Evolutionary conservation across 1,284 basidiomycete species (phyloP), one percentile per base, ranked within the genome.

Genomic region (Pseudozyma sp.): DNA sequence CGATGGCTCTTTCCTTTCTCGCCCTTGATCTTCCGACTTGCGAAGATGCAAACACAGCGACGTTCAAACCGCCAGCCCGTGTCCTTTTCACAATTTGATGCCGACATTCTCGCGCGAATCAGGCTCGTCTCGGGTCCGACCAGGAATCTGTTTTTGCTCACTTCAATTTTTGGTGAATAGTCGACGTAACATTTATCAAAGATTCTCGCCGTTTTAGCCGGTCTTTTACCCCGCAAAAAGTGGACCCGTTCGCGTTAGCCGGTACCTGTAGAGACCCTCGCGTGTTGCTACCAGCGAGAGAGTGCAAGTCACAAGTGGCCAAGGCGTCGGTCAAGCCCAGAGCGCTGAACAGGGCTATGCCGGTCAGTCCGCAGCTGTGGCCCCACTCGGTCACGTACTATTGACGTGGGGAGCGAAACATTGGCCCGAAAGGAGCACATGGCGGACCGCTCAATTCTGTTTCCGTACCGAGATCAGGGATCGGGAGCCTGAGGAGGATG

Each of bases 21-120:
- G 48, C 37, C 66, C 66, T 69, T 51, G 67, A 69, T 69, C 67
- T 64, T 69, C 67, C 61, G 67, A 69, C 59, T 30, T 34, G 46
- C 30, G 46, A 17, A 48, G 31, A 24, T 30, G 14, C 50, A 19
- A 34, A 24, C 35, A 45, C 14, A n/a, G 37, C 37, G 17, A 7
- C 24, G 37, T 29, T 37, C 19, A 11, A 29, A 46, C 17, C 37
- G 44, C 51, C 39, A 47, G 29, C 52, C 14, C 35, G 56, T 49
- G 47, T 19, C 45, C 11, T 49, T 60, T 62, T 54, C 40, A 54
- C 62, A 37, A 33, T 42, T 40, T 40, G 30, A 31, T 29, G n/a
- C n/a, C 9, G 10, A 40, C 2, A 44, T 37, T 63, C 55, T 63
- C 67, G 67, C 52, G 44, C 56, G 60, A 19, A 50, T 51, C 13